These are phyloP conservation scores for Colletotrichum costaricense DNA, from an alignment of 2,329 filamentous ascomycete species.

Conservation along the genomic window DNA sequence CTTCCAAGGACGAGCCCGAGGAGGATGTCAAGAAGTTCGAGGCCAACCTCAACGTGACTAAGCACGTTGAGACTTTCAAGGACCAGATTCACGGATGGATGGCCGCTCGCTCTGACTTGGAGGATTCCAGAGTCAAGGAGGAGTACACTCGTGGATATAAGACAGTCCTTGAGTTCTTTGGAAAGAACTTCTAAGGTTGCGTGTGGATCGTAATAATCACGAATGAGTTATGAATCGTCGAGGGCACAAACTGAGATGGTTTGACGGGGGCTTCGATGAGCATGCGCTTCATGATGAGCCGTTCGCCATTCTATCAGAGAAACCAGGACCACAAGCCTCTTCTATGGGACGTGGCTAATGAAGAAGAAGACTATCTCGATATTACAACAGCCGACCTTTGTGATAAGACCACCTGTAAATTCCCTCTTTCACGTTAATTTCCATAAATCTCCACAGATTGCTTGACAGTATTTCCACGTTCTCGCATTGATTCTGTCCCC, in stretches of 20 bases:
- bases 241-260: too few relatives aligned
- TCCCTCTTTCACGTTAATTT: rapidly evolving
- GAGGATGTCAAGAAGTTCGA: slow-evolving; percentile 68
- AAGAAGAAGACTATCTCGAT: too few relatives aligned
- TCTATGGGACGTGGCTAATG: too few relatives aligned
- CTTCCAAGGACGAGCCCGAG: slow-evolving; percentile 72
- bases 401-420: too few relatives aligned
- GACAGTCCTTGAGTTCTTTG: slow-evolving; percentile 68
- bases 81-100: slow-evolving; percentile 82
- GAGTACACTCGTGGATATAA: slow-evolving; percentile 73
- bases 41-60: slow-evolving; percentile 62
- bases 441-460: too few relatives aligned
- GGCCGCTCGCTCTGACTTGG: slow-evolving; percentile 72
- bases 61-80: slow-evolving; percentile 73
- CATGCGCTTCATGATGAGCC: too few relatives aligned
- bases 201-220: background rate
- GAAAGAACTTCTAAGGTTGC: slow-evolving; percentile 55
- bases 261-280: rapidly evolving
- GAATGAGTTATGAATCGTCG: background rate
- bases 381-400: too few relatives aligned
- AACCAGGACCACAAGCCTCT: too few relatives aligned
- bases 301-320: too few relatives aligned
- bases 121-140: slow-evolving; percentile 65
- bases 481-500: too few relatives aligned
- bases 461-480: too few relatives aligned